Conservation (phyloP, 2,329 filamentous ascomycete genomes). For the Botrytis porri region DNA sequence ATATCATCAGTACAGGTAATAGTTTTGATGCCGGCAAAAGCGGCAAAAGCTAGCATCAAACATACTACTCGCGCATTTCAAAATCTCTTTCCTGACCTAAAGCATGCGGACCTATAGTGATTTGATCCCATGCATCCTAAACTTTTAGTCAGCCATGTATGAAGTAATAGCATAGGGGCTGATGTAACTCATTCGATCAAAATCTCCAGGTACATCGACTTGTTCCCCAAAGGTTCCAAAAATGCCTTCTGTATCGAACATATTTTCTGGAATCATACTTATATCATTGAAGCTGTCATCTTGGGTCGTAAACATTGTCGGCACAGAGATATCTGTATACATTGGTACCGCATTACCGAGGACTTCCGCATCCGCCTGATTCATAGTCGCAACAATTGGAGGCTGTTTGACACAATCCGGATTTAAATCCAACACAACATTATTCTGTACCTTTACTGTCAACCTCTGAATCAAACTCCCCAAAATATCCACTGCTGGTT, state of each 20-base stretch:
- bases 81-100: not conserved
- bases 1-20: not conserved
- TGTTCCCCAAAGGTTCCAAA: conserved; percentile 25
- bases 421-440: not conserved
- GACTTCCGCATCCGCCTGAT: not conserved
- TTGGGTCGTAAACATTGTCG: conserved; percentile 6
- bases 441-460: conserved; percentile 11
- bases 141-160: not conserved
- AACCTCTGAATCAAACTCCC: conserved; percentile 27
- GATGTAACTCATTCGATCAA: conserved; percentile 28
- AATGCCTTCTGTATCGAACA: conserved; percentile 7
- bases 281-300: not conserved
- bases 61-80: too few relatives aligned
- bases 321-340: conserved; percentile 12
- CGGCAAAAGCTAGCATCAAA: too few relatives aligned
- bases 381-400: conserved; percentile 7
- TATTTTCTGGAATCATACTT: conserved; percentile 23
- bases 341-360: not conserved
- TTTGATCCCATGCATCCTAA: conserved; percentile 31
- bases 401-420: not conserved
- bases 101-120: conserved; percentile 19
- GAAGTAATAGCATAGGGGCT: not conserved
- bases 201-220: conserved; percentile 25
- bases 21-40: too few relatives aligned
- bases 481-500: conserved; percentile 26